These are phyloP conservation scores for Arabidopsis arenosa DNA, from an alignment of 345 rosid genomes.

Conservation along the genomic window DNA sequence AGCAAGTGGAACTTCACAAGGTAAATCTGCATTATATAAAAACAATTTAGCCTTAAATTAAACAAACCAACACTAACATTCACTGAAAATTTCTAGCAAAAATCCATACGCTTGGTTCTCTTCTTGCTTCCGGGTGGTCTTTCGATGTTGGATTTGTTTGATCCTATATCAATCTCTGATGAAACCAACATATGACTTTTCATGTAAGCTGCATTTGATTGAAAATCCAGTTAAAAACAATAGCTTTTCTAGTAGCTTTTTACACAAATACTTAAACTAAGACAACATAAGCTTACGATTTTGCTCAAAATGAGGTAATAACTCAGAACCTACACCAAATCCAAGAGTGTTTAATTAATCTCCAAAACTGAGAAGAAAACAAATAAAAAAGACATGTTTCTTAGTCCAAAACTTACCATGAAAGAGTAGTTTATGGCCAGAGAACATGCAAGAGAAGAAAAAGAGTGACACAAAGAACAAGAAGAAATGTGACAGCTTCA, in stretches of 20 bases:
- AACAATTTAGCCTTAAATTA: not conserved
- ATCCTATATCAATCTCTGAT: conserved; percentile 37
- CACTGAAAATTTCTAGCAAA: not conserved
- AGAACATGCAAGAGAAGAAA: conserved; percentile 55
- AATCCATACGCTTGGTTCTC: conserved; percentile 38
- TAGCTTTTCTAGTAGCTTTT: conserved; percentile 17
- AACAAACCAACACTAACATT: conserved; percentile 14
- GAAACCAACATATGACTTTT: conserved; percentile 21
- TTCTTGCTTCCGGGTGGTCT: conserved; percentile 46
- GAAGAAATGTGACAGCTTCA: conserved; percentile 52
- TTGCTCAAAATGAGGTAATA: conserved; percentile 38
- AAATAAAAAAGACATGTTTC: not conserved
- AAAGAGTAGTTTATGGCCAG: conserved; percentile 57
- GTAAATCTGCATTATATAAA: conserved; percentile 55
- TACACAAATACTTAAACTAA: not conserved
- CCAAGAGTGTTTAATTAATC: conserved; percentile 15
- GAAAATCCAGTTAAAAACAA: conserved; percentile 25
- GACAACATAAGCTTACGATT: conserved; percentile 33
- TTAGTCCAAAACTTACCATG: conserved; percentile 56
- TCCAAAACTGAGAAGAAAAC: not conserved
- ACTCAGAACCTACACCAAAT: conserved; percentile 43
- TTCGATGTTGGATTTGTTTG: conserved; percentile 32
- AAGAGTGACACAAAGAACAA: conserved; percentile 54
- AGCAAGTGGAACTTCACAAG: conserved; percentile 64
- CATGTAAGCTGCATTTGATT: conserved; percentile 33